Percentiles rank a stretch among this genome's conserved stretches.
phyloP scores from a whole-genome alignment of 2,329 filamentous ascomycete species.

The Fusarium sp. region DNA sequence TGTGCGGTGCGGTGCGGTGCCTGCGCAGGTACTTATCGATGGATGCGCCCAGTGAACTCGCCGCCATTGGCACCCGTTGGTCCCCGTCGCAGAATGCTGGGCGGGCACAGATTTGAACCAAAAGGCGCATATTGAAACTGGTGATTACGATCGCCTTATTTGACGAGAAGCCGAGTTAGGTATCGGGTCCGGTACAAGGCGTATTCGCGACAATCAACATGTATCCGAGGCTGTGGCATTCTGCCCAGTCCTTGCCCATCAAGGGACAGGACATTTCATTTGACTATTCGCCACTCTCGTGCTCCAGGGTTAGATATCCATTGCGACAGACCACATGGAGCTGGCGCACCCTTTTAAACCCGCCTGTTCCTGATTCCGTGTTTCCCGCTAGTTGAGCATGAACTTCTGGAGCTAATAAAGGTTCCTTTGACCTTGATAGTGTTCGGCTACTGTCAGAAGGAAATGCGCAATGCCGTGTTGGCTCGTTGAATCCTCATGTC shows the following conservation, averaged over 20 bases:
- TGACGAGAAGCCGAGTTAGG: background rate
- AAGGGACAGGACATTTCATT: slow-evolving; percentile 15
- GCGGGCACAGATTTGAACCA: slow-evolving; percentile 23
- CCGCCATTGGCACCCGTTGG: slow-evolving; percentile 32
- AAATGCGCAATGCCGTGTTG: slow-evolving; percentile 9
- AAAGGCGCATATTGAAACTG: slow-evolving; percentile 21
- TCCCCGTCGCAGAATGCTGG: slow-evolving; percentile 33
- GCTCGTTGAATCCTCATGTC: background rate
- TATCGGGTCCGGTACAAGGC: background rate
- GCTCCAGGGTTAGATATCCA: slow-evolving; percentile 10
- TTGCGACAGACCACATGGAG: slow-evolving; percentile 23
- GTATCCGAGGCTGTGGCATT: background rate
- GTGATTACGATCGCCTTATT: slow-evolving; percentile 2
- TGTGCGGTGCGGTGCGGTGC: slow-evolving; percentile 3
- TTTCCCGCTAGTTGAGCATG: background rate
- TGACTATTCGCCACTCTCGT: slow-evolving; percentile 9
- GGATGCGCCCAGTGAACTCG: slow-evolving; percentile 31
- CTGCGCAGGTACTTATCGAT: background rate
- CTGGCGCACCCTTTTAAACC: slow-evolving; percentile 21
- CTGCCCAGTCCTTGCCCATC: slow-evolving; percentile 18
- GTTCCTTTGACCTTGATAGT: slow-evolving; percentile 19
- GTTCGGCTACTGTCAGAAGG: slow-evolving; percentile 10
- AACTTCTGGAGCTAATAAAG: slow-evolving; percentile 11
- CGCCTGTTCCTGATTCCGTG: slow-evolving; percentile 9
- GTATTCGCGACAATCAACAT: background rate